Base-by-base conservation (phyloP, 2,329 filamentous ascomycete species). In the Penicillium expansum region DNA sequence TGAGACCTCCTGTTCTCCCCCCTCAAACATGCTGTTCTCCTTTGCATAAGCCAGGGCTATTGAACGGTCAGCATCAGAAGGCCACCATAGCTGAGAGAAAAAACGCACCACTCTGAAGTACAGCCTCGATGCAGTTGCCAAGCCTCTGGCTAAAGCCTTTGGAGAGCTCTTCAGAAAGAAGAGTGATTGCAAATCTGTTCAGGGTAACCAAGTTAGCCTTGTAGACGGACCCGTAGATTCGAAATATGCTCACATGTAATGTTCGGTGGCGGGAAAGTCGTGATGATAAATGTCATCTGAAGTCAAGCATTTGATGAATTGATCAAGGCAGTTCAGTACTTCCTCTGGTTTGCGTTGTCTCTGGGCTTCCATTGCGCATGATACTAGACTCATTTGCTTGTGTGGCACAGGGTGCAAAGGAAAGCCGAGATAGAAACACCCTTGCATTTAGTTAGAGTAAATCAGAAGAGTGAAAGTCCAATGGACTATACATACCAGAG, bases 321-420 rank as follows among this genome's bases (percentile, higher is more conserved):
- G 37, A 9, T 33, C 51, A 14, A 55, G 24, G 18, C 43, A 58
- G 16, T 22, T 37, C 10, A 58, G 14, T 13, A 86, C 83, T 60
- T 87, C 84, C 0, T 77, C 60, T 49, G 82, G 86, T 59, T 91
- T 83, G 0, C 86, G 84, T 0, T 78, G 77, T 60, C 85, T 79
- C 48, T 92, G 86, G 3, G 91, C 88, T 70, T 95, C 91, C 29
- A 91, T 76, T 22, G 91, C 84, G 65, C 92, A 96, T 1, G 91
- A 89, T 62, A 92, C 91, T 0, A 97, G 32, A 82, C 30, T 22
- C 10, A 22, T 8, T 42, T 55, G 45, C 30, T 55, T 55, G 9
- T 55, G 20, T 2, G 30, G 24, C n/a, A 51, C 38, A 1, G 52
- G 37, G 1, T 51, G 9, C 2, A 5, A 11, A 20, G 45, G 38